phyloP scores from a whole-genome alignment of 306 rosid species.

The Citrullus amarus region DNA sequence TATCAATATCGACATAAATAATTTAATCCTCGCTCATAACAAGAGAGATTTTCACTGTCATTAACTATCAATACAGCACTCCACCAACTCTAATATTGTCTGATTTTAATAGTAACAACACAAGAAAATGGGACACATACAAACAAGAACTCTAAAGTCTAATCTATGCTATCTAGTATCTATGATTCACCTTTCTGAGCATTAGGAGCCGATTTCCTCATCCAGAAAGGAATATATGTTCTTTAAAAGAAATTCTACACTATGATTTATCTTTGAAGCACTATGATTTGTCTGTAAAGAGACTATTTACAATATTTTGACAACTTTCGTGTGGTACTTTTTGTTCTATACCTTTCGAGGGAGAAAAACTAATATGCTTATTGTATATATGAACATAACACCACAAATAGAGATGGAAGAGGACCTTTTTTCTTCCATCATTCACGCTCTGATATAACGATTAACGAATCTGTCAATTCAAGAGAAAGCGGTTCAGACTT shows the following conservation, averaged over 20 bases:
- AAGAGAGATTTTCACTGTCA: neutral
- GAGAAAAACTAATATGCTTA: neutral
- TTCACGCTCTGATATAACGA: slow-evolving; percentile 90
- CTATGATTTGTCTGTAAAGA: neutral
- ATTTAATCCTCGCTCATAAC: neutral
- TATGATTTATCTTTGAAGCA: neutral
- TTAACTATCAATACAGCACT: too few relatives aligned
- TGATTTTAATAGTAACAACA: too few relatives aligned
- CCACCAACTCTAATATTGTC: too few relatives aligned
- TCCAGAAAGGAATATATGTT: neutral
- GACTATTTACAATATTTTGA: neutral
- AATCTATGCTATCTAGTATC: neutral
- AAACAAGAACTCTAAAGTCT: neutral
- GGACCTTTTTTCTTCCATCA: slow-evolving; percentile 15
- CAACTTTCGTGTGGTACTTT: neutral
- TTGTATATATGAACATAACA: neutral
- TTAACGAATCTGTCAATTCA: slow-evolving; percentile 59
- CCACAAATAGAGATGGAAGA: neutral
- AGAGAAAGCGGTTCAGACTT: slow-evolving; percentile 78
- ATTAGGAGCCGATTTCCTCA: neutral
- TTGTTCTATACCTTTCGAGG: neutral
- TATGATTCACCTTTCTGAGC: neutral
- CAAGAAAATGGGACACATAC: neutral
- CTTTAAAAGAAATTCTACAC: neutral
- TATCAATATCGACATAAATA: too few relatives aligned